A percentile compares a stretch with the other conserved stretches of the same genome.
These are phyloP conservation scores for Carex pumila DNA, from an alignment of 176 grass and related monocot species.

Conservation along the genomic window DNA sequence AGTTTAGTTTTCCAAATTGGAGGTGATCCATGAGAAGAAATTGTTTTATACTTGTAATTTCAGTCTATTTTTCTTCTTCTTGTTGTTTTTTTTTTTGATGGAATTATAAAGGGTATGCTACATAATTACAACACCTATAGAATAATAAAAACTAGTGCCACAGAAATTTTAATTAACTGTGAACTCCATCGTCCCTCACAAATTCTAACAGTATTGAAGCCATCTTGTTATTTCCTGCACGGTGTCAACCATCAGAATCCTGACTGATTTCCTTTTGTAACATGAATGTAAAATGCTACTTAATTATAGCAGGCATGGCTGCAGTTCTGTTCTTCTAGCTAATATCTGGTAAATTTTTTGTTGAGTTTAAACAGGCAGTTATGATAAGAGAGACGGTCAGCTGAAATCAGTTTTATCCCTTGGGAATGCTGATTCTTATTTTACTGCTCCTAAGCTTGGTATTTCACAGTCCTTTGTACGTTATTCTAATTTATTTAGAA, in stretches of 20 bases:
- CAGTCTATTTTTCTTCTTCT: neutral
- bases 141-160: neutral
- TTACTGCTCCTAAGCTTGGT: conserved; percentile 48
- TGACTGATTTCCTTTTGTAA: neutral
- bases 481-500: conserved; percentile 3
- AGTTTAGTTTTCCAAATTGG: neutral
- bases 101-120: neutral
- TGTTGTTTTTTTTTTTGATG: neutral
- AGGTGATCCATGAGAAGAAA: neutral
- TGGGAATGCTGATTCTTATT: conserved; percentile 44
- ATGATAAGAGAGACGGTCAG: conserved; percentile 45
- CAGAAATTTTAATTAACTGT: no score
- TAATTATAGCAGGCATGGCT: neutral
- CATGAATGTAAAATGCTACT: neutral
- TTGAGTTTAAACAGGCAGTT: conserved; percentile 36
- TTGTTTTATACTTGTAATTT: neutral
- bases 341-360: conserved; percentile 8
- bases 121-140: neutral
- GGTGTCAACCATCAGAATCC: neutral
- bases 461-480: conserved; percentile 60
- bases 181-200: no score
- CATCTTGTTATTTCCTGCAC: neutral
- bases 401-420: conserved; percentile 67
- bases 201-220: no score
- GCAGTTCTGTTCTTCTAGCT: neutral